These are phyloP conservation scores for Kodamaea anthophila DNA, from an alignment of 1,139 yeast genomes.

Conservation along the genomic window DNA sequence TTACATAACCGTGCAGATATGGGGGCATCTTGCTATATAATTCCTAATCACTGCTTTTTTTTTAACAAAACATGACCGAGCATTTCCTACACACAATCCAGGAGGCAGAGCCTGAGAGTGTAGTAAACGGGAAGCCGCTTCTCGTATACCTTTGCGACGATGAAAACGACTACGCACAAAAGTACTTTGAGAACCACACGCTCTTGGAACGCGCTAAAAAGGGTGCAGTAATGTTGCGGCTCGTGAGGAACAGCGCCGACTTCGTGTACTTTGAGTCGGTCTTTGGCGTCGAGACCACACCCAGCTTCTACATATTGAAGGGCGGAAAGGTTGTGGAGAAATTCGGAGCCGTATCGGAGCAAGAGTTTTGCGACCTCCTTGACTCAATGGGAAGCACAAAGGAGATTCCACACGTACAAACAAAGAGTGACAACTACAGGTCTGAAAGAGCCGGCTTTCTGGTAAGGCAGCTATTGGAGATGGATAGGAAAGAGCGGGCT, in stretches of 20 bases:
- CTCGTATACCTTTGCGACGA: slow-evolving; percentile 14
- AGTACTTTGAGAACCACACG: slow-evolving; percentile 10
- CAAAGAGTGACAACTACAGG: no score
- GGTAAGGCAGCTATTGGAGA: slow-evolving; percentile 40
- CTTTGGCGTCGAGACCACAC: slow-evolving; percentile 41
- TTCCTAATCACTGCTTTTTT: no score
- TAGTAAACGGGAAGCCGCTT: slow-evolving; percentile 30
- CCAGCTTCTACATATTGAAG: slow-evolving; percentile 44
- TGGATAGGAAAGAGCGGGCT: slow-evolving; percentile 45
- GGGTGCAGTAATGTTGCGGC: slow-evolving; percentile 37
- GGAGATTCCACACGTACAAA: no score
- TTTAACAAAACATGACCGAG: slow-evolving; percentile 2
- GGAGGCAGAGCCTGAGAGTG: slow-evolving; percentile 36
- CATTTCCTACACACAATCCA: slow-evolving; percentile 1
- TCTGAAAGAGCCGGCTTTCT: no score
- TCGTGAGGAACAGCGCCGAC: slow-evolving; percentile 41
- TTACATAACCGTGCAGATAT: no score
- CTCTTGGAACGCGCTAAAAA: slow-evolving; percentile 8
- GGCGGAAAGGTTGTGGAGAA: background rate
- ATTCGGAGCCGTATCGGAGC: no score
- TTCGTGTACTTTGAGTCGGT: slow-evolving; percentile 44
- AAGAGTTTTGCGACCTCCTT: no score
- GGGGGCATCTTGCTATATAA: no score
- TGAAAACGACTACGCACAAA: slow-evolving; percentile 13
- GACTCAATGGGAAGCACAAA: no score